phyloP scores from a whole-genome alignment of 169 alveolate genomes.

The Eimeria zaria region DNA sequence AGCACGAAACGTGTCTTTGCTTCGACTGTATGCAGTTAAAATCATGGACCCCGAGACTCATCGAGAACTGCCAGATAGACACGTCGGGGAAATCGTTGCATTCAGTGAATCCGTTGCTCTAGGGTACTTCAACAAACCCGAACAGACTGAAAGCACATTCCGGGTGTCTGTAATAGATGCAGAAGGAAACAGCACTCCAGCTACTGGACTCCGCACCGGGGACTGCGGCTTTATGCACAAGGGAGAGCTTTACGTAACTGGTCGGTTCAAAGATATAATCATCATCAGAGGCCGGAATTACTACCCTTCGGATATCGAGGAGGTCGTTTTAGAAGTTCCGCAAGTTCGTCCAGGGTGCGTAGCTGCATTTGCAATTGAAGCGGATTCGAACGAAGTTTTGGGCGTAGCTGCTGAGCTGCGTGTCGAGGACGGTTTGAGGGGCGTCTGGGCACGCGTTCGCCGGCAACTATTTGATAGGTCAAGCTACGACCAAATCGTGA shows the following conservation, averaged over 20 bases:
- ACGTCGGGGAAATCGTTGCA: slow-evolving; percentile 89
- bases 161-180: slow-evolving; percentile 52
- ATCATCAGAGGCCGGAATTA: slow-evolving; percentile 90
- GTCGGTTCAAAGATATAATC: slow-evolving; percentile 89
- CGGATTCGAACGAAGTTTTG: slow-evolving; percentile 86
- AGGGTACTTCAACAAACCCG: slow-evolving; percentile 88
- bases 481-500: slow-evolving; percentile 86
- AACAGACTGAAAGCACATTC: slow-evolving; percentile 85
- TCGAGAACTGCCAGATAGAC: slow-evolving; percentile 86
- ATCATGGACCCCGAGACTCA: slow-evolving; percentile 88
- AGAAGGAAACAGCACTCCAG: slow-evolving; percentile 86
- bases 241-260: slow-evolving; percentile 88
- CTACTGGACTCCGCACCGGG: slow-evolving; percentile 88
- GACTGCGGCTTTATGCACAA: slow-evolving; percentile 89
- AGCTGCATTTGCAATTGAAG: slow-evolving; percentile 89
- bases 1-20: not conserved
- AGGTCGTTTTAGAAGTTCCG: slow-evolving; percentile 86
- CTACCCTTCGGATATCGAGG: slow-evolving; percentile 91
- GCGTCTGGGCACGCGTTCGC: slow-evolving; percentile 85
- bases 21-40: slow-evolving; percentile 77
- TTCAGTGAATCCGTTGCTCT: slow-evolving; percentile 87
- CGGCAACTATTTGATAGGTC: slow-evolving; percentile 86
- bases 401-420: slow-evolving; percentile 90
- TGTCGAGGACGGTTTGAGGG: slow-evolving; percentile 84
- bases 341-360: slow-evolving; percentile 87